Base-by-base conservation (phyloP, 768 basidiomycete species). In the Trametes villosa region DNA sequence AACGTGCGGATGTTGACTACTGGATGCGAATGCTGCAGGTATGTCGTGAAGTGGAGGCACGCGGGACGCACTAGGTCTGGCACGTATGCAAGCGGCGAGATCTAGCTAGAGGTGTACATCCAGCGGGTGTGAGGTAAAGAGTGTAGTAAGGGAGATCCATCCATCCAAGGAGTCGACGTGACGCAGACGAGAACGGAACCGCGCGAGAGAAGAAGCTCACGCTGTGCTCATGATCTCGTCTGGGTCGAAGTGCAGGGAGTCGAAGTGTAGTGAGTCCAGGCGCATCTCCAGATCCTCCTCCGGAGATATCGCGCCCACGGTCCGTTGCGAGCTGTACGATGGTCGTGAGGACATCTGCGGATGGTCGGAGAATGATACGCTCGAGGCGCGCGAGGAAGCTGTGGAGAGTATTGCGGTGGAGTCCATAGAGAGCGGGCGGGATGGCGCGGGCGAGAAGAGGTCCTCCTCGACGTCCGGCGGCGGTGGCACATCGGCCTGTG, bases 241-340 rank as follows among this genome's bases (percentile, higher is more conserved):
- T 26, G 80, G 78, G 69, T 91, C 86, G 56, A 91, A 87, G 53
- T 86, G 87, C 45, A 91, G 65, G 1, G 82, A 78, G 64, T 91
- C 89, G 69, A 91, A 91, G 69, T 88, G 87, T 54, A 91, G 76
- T 31, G 89, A 89, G 68, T 89, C 86, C 15, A 91, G 82, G 36
- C 74, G 77, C 86, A 88, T 85, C 76, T 91, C 86, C 50, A 86
- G 74, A 62, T 80, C 82, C 62, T 74, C 61, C 51, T 87, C 81
- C 33, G 67, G 72, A 27, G 27, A 24, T 34, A 48, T 57, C 36
- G 52, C 48, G 26, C 41, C 40, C 31, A 17, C 49, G 13, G 46
- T 42, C 8, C 50, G 56, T 18, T 33, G 53, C 40, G 49, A 48
- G 40, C 51, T 52, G 9, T 56, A 31, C n/a, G 65, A 63, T 17